Evolutionary conservation across 768 basidiomycete genomes (phyloP).

Genomic region (Auriscalpium microsporum): DNA sequence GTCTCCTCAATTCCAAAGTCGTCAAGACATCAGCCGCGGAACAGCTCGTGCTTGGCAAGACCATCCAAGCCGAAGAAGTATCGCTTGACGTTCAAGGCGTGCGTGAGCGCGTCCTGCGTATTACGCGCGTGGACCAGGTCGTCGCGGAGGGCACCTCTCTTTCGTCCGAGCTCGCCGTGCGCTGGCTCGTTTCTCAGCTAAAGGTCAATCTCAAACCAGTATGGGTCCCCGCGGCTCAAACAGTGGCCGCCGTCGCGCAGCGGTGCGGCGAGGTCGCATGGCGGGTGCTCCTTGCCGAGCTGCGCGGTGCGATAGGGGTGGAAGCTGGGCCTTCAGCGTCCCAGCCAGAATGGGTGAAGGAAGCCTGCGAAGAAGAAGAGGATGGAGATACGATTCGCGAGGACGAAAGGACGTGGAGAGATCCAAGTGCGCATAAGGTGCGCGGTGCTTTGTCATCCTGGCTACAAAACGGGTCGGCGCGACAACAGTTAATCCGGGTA

Average conservation of each 20-base stretch:
- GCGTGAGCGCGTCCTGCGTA: conserved; percentile 74
- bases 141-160: conserved; percentile 46
- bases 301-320: conserved; percentile 26
- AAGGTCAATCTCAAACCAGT: conserved; percentile 90
- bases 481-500: conserved; percentile 28
- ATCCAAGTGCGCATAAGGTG: conserved; percentile 61
- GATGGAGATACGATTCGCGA: conserved; percentile 39
- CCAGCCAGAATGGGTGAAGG: conserved; percentile 21
- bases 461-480: conserved; percentile 27
- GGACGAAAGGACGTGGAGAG: conserved; percentile 68
- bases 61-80: conserved; percentile 75
- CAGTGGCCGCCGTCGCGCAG: conserved; percentile 43
- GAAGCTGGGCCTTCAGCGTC: neutral
- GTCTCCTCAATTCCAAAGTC: conserved; percentile 48
- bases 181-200: conserved; percentile 79
- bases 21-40: conserved; percentile 36
- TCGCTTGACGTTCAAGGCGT: conserved; percentile 72
- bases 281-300: conserved; percentile 57
- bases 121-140: conserved; percentile 60
- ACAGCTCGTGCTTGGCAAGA: conserved; percentile 50
- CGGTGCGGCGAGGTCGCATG: conserved; percentile 69
- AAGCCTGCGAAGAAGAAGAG: conserved; percentile 14
- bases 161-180: conserved; percentile 53
- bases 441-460: conserved; percentile 41
- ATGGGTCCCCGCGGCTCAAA: conserved; percentile 74